Conservation (phyloP, 2,329 filamentous ascomycete species). For the Periconia sp. region DNA sequence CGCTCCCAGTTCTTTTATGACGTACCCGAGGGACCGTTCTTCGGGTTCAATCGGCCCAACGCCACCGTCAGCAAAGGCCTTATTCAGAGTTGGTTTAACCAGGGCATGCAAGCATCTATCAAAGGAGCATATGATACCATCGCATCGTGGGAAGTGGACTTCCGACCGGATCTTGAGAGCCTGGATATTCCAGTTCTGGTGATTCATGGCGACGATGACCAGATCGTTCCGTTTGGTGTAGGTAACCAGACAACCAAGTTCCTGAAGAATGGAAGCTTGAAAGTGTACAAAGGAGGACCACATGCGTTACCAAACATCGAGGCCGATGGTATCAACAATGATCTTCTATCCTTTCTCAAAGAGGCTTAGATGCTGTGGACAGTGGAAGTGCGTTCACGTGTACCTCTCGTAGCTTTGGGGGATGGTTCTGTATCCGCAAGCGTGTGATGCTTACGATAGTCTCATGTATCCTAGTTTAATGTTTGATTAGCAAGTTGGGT, state of each 20-base stretch:
- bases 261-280: constrained; percentile 5
- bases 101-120: constrained; percentile 7
- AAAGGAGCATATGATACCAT: constrained; percentile 4
- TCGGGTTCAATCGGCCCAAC: constrained; percentile 7
- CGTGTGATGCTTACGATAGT: too few species aligned
- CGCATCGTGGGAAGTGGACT: constrained; percentile 4
- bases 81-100: constrained; percentile 5
- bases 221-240: constrained; percentile 7
- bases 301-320: constrained; percentile 6
- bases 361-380: background rate
- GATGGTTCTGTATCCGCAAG: too few species aligned
- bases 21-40: constrained; percentile 6
- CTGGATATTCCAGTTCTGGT: constrained; percentile 7
- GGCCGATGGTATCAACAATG: constrained; percentile 1
- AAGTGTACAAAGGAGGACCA: constrained; percentile 4
- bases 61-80: constrained; percentile 2
- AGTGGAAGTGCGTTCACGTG: too few species aligned
- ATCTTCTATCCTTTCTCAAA: background rate
- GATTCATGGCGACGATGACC: constrained; percentile 6
- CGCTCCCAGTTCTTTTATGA: constrained; percentile 7
- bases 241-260: background rate
- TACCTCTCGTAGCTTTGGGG: too few species aligned
- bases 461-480: too few species aligned
- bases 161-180: constrained; percentile 1
- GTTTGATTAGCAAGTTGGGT: too few species aligned